Evolutionary conservation across 352 stramenopile genomes (phyloP), one percentile per base, ranked within the genome.

Genomic region (Globisporangium polare): DNA sequence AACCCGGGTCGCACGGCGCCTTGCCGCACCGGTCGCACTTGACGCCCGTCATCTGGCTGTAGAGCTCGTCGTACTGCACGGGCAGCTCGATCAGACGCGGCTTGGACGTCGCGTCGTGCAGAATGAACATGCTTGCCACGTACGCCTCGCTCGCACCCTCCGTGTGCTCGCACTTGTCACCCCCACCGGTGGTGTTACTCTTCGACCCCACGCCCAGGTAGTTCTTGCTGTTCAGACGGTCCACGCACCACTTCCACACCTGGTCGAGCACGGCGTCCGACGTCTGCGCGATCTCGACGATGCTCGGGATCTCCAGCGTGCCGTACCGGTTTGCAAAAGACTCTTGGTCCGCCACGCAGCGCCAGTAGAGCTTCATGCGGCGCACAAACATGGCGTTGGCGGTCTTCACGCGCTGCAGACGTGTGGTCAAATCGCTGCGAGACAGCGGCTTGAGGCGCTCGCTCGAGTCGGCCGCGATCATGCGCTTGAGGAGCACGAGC

Each of bases 101-200:
- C 39, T 75, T 75, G 26, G 62, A 68, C n/a, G 69, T 55, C 8
- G 78, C 59, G 56, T 95, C 85, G 24, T 86, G 84, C 22, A 95
- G 53, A 52, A 95, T 92, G 52, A 95, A 95, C 85, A 95, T 94
- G 67, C 85, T 95, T 35, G 86, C 86, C 24, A 93, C 79, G 61
- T 94, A 95, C 17, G 79, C 82, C 56, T 95, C 86, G 62, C 86
- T 90, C 60, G 80, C 89, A 20, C 85, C 81, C 65, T 95, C 86
- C 15, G 85, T 89, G 64, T 95, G 86, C 55, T 95, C 86, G 59
- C 86, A 95, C 60, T 86, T 90, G 58, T 92, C 85, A 18, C 85
- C 81, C 47, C 33, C 33, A 3, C 33, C 33, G 33, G 9, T 39
- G 9, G 9, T 9, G 15, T 9, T 9, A 15, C 72, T 72, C 57